A percentile compares a stretch with the other conserved stretches of the same genome.
phyloP scores from a whole-genome alignment of 1,139 yeast species.

The Candida freyschussii region DNA sequence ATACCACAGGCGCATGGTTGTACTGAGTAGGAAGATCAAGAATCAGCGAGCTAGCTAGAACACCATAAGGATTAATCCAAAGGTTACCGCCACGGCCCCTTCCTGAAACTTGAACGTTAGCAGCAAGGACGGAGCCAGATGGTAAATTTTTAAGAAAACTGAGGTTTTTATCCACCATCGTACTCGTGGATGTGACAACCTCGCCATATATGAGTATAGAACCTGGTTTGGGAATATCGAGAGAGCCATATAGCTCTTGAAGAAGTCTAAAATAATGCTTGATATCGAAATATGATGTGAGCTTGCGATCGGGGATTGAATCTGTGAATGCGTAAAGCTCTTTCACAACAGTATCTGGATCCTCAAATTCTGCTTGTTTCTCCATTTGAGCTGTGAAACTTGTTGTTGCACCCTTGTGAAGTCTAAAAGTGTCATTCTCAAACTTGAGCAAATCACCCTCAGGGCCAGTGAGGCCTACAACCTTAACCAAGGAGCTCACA shows the following conservation, averaged over 20 bases:
- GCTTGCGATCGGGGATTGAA: slow-evolving; percentile 39
- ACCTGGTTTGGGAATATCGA: slow-evolving; percentile 46
- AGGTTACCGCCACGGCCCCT: slow-evolving; percentile 92
- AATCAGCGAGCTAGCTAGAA: slow-evolving; percentile 74
- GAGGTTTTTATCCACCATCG: slow-evolving; percentile 71
- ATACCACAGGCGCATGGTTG: slow-evolving; percentile 51
- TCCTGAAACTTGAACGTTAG: slow-evolving; percentile 79
- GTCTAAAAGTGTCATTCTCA: slow-evolving; percentile 47
- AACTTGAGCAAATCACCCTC: slow-evolving; percentile 44
- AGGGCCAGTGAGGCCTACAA: slow-evolving; percentile 38
- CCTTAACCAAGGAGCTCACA: slow-evolving; percentile 23
- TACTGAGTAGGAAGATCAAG: slow-evolving; percentile 49
- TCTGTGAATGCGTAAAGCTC: slow-evolving; percentile 41
- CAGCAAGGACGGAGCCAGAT: slow-evolving; percentile 55
- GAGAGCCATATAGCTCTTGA: slow-evolving; percentile 26
- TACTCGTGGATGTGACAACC: slow-evolving; percentile 83
- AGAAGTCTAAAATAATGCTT: slow-evolving; percentile 48
- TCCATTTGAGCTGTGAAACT: slow-evolving; percentile 18
- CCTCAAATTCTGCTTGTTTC: slow-evolving; percentile 36
- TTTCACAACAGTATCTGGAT: slow-evolving; percentile 51
- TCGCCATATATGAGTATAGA: slow-evolving; percentile 70
- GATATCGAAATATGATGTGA: slow-evolving; percentile 74
- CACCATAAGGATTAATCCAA: slow-evolving; percentile 95
- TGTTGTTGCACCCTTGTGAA: slow-evolving; percentile 34
- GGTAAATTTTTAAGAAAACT: slow-evolving; percentile 56